Percentiles rank a stretch among this genome's conserved stretches.
phyloP scores from a whole-genome alignment of 352 stramenopile genomes.

The Phytophthora crassamura region DNA sequence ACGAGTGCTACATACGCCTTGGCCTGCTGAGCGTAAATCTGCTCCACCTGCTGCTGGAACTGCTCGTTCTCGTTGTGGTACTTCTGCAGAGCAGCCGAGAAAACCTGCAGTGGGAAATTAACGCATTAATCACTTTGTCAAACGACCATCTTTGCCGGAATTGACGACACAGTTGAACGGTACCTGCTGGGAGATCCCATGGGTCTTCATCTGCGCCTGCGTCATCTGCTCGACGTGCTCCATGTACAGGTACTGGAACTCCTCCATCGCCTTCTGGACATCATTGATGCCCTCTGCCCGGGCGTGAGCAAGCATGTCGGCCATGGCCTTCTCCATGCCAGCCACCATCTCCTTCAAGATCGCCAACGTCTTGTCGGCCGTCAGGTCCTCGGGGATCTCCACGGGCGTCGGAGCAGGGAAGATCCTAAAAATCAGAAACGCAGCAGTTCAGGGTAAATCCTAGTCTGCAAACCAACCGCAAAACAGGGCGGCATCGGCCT shows the following conservation, averaged over 20 bases:
- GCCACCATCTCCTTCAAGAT: slow-evolving; percentile 74
- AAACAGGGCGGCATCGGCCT: slow-evolving; percentile 5
- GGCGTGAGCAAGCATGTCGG: slow-evolving; percentile 76
- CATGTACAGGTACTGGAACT: slow-evolving; percentile 81
- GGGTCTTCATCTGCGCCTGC: slow-evolving; percentile 65
- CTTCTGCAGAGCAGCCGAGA: slow-evolving; percentile 64
- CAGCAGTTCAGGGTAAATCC: slow-evolving; percentile 10
- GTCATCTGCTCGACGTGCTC: slow-evolving; percentile 80
- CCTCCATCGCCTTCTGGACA: slow-evolving; percentile 68
- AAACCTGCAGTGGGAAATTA: slow-evolving; percentile 38
- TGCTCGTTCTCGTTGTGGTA: slow-evolving; percentile 63
- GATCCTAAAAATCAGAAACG: slow-evolving; percentile 41
- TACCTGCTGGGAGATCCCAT: slow-evolving; percentile 71
- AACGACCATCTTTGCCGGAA: neutral
- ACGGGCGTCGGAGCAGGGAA: slow-evolving; percentile 59
- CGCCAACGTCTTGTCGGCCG: slow-evolving; percentile 67
- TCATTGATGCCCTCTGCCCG: slow-evolving; percentile 78
- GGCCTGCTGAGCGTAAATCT: slow-evolving; percentile 73
- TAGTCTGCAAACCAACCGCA: neutral
- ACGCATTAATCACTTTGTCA: slow-evolving; percentile 4
- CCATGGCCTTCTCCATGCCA: slow-evolving; percentile 83
- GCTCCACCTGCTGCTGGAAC: slow-evolving; percentile 75
- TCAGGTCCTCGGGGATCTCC: slow-evolving; percentile 76
- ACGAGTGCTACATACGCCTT: slow-evolving; percentile 55
- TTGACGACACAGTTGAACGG: neutral